A percentile compares a stretch with the other conserved stretches of the same genome.
These are phyloP conservation scores for Phaseolus coccineus DNA, from an alignment of 331 rosid species.

Conservation along the genomic window DNA sequence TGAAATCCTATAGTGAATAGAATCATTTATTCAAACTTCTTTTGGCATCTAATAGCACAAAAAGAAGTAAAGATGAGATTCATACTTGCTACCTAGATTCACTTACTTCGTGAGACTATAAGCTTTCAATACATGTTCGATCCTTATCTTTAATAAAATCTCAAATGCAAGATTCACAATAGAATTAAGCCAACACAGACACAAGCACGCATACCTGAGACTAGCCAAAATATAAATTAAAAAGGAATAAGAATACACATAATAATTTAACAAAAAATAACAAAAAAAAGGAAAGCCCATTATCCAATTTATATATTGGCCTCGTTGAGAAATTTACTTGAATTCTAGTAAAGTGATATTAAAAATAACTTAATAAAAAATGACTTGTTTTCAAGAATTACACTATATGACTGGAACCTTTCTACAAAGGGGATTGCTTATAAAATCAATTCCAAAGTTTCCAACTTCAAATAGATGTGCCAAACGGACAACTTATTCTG, in stretches of 20 bases:
- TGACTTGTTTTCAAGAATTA: constrained; percentile 2
- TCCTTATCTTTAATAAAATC: background rate
- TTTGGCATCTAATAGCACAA: too few species aligned
- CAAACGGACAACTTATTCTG: background rate
- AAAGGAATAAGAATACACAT: background rate
- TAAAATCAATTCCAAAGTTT: background rate
- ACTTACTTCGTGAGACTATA: too few species aligned
- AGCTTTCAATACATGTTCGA: too few species aligned
- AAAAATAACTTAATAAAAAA: constrained; percentile 6
- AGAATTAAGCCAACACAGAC: too few species aligned
- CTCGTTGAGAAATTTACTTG: background rate
- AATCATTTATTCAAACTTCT: too few species aligned
- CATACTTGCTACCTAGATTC: too few species aligned
- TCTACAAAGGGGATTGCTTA: background rate
- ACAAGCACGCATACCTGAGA: too few species aligned
- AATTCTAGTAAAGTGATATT: background rate
- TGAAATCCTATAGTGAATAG: too few species aligned
- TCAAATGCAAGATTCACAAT: background rate
- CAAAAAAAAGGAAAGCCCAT: background rate
- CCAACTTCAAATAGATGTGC: background rate
- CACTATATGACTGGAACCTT: background rate
- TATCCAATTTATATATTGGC: too few species aligned
- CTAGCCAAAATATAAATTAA: too few species aligned
- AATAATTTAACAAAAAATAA: background rate
- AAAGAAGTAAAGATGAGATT: too few species aligned